Percentiles rank a stretch among this genome's conserved stretches.
phyloP scores from a whole-genome alignment of 2,329 filamentous ascomycete genomes.

The Paecilomyces niveus region DNA sequence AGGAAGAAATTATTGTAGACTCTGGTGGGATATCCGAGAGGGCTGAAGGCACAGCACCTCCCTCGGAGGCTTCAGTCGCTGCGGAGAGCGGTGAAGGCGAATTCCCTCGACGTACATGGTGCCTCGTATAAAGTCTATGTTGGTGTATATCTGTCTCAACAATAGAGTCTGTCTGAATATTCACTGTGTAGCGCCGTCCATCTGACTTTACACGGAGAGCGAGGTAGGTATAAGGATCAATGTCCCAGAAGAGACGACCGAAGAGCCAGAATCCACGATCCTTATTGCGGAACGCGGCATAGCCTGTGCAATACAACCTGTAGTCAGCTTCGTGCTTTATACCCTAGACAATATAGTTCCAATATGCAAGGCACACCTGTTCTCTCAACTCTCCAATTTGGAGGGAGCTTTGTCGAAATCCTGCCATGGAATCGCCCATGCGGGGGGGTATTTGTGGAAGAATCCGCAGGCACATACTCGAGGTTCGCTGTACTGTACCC shows the following conservation, averaged over 20 bases:
- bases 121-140: conserved; percentile 63
- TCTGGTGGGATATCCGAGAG: conserved; percentile 32
- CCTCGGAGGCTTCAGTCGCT: conserved; percentile 12
- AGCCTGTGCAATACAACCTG: conserved; percentile 52
- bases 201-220: conserved; percentile 85
- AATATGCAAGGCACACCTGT: conserved; percentile 22
- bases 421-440: conserved; percentile 79
- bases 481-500: conserved; percentile 72
- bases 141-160: conserved; percentile 95
- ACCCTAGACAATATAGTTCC: neutral
- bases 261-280: conserved; percentile 75
- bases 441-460: conserved; percentile 39
- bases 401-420: conserved; percentile 80
- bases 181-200: conserved; percentile 86
- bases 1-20: conserved; percentile 25
- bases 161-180: conserved; percentile 89
- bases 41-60: conserved; percentile 22
- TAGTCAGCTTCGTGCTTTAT: neutral
- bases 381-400: conserved; percentile 44
- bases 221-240: conserved; percentile 82
- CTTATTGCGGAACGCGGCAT: conserved; percentile 80
- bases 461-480: conserved; percentile 53
- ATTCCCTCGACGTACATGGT: conserved; percentile 27
- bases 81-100: conserved; percentile 9
- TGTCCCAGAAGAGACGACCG: conserved; percentile 77